A percentile compares a stretch with the other conserved stretches of the same genome.
These are phyloP conservation scores for Purpureocillium takamizusanense DNA, from an alignment of 2,329 filamentous ascomycete species.

Conservation along the genomic window DNA sequence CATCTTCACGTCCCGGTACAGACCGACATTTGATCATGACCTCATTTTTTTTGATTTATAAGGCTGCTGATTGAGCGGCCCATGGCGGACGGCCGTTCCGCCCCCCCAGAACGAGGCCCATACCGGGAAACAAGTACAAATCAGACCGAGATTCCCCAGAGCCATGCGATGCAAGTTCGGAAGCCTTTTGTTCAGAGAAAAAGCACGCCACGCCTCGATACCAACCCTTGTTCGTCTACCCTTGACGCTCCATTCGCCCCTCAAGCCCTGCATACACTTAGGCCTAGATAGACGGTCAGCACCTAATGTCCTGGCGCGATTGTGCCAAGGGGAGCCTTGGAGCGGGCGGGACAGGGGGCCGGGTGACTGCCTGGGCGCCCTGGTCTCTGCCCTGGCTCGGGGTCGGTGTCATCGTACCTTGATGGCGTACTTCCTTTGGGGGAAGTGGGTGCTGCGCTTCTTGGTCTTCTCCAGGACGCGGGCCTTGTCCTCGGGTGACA, in stretches of 20 bases:
- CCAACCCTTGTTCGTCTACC: constrained; percentile 6
- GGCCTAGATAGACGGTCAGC: constrained; percentile 1
- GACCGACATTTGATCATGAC: constrained; percentile 22
- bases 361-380: no score
- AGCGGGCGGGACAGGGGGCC: no score
- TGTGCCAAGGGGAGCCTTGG: no score
- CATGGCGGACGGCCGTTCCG: constrained; percentile 19
- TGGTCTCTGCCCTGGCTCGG: no score
- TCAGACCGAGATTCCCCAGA: constrained; percentile 27
- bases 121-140: constrained; percentile 28
- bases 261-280: constrained; percentile 7
- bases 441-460: constrained; percentile 95
- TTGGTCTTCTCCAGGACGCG: constrained; percentile 86
- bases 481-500: constrained; percentile 84
- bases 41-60: constrained; percentile 26
- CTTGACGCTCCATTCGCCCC: background rate
- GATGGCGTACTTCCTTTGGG: constrained; percentile 96
- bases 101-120: constrained; percentile 24
- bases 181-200: constrained; percentile 22
- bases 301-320: background rate
- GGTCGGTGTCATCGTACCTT: constrained; percentile 56
- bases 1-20: no score
- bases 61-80: constrained; percentile 22
- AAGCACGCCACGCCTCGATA: constrained; percentile 28
- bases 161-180: constrained; percentile 29